A percentile compares a stretch with the other conserved stretches of the same genome.
Conservation (phyloP, 306 rosid genomes). For the Quercus robur region DNA sequence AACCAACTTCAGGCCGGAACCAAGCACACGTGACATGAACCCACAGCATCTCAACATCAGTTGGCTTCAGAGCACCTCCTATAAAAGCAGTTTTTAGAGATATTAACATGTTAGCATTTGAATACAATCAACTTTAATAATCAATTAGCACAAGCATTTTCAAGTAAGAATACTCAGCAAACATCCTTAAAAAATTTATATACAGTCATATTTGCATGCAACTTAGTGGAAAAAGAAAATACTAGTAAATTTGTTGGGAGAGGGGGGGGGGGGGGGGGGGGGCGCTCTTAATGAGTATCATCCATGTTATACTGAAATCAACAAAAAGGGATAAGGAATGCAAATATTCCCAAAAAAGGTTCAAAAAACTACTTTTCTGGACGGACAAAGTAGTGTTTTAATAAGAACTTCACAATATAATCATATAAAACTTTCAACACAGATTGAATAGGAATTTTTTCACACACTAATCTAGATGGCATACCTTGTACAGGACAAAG, state of each 20-base stretch:
- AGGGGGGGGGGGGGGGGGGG: too few relatives aligned
- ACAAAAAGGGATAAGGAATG: neutral
- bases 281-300: neutral
- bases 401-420: neutral
- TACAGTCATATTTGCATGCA: neutral
- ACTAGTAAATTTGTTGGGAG: neutral
- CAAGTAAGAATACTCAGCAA: neutral
- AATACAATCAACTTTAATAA: constrained; percentile 1
- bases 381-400: constrained; percentile 9
- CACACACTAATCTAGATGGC: constrained; percentile 29
- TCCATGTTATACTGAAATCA: neutral
- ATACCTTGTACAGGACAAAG: constrained; percentile 97
- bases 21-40: constrained; percentile 96
- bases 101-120: constrained; percentile 13
- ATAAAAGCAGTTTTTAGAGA: constrained; percentile 22
- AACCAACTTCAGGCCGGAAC: constrained; percentile 85
- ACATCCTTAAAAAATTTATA: neutral
- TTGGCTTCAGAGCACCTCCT: constrained; percentile 99
- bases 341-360: neutral
- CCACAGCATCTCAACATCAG: constrained; percentile 87
- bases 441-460: constrained; percentile 10
- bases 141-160: neutral
- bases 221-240: neutral
- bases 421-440: constrained; percentile 2
- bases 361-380: neutral